Base-by-base conservation (phyloP, 2,329 filamentous ascomycete genomes). In the Botrytis sinoallii region DNA sequence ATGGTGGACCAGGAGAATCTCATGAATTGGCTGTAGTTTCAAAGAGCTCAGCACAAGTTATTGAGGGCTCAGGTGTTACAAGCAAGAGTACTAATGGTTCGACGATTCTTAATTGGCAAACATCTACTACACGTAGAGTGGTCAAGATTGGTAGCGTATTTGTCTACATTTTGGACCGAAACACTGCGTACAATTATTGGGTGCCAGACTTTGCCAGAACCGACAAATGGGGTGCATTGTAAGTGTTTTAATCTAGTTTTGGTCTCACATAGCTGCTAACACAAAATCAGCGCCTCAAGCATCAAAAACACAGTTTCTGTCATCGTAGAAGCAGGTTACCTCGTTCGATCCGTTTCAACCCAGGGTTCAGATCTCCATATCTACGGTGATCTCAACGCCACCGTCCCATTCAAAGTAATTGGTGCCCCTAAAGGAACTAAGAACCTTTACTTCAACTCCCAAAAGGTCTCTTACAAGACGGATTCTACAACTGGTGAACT, bases 381-480 rank as follows among this genome's bases (percentile, higher is more conserved):
- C 4, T 88, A 87, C 6, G 93, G 91, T 4, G 93, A 96, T 78
- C 85, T 95, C 75, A 95, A 95, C 77, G 81, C 85, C 0, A 93
- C 92, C 0, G 90, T 90, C 0, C 79, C 87, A 0, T 82, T 95
- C 22, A 91, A 94, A 76, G 84, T 95, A 35, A 88, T 94, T 46
- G 90, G 91, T 5, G 90, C 88, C 0, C 86, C 89, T 0, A 80
- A 83, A 0, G 81, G 79, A 0, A 83, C 88, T 1, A 85, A 86
- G n/a, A 84, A 84, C 16, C 83, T 92, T n/a, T 85, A 85, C 16
- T 91, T 91, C 84, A 92, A 93, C 78, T 87, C 86, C 68, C 79
- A 87, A 44, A 75, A 79, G 14, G 59, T 84, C 3, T 79, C 82
- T 46, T 81, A 84, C 72, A 80, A 18, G 2, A 82, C 80, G 0